These are phyloP conservation scores for Monsonia emarginata DNA, from an alignment of 441 rosid genomes.

Conservation along the genomic window DNA sequence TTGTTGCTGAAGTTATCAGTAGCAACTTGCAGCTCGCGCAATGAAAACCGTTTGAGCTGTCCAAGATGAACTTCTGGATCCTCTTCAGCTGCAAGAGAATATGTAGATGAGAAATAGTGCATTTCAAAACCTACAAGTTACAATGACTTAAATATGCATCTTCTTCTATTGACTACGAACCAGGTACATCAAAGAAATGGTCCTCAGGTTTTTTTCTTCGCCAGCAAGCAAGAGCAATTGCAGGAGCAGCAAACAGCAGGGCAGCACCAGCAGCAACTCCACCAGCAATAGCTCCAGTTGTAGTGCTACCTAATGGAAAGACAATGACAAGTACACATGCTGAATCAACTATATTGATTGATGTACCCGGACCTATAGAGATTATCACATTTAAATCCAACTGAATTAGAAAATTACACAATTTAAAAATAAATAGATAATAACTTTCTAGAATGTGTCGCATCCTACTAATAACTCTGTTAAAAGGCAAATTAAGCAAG, in stretches of 20 bases:
- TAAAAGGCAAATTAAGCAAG: too few relatives aligned
- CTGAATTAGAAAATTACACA: not conserved
- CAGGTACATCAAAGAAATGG: conserved; percentile 17
- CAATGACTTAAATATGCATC: not conserved
- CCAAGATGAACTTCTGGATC: conserved; percentile 17
- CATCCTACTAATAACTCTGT: not conserved
- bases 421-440: not conserved
- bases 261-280: conserved; percentile 17
- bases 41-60: conserved; percentile 17
- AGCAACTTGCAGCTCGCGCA: conserved; percentile 11
- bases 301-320: conserved; percentile 4
- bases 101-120: not conserved
- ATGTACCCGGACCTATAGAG: not conserved
- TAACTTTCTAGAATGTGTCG: not conserved
- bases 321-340: not conserved
- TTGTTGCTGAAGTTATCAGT: conserved; percentile 12
- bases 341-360: not conserved
- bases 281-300: conserved; percentile 16
- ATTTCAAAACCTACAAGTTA: not conserved
- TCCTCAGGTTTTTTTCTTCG: conserved; percentile 10
- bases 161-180: not conserved
- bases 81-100: conserved; percentile 13
- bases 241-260: conserved; percentile 14
- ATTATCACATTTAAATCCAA: not conserved
- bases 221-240: conserved; percentile 14